Evolutionary conservation across 2,329 filamentous ascomycete species (phyloP), one percentile per base, ranked within the genome.

Genomic region (Paecilomyces fulvus): DNA sequence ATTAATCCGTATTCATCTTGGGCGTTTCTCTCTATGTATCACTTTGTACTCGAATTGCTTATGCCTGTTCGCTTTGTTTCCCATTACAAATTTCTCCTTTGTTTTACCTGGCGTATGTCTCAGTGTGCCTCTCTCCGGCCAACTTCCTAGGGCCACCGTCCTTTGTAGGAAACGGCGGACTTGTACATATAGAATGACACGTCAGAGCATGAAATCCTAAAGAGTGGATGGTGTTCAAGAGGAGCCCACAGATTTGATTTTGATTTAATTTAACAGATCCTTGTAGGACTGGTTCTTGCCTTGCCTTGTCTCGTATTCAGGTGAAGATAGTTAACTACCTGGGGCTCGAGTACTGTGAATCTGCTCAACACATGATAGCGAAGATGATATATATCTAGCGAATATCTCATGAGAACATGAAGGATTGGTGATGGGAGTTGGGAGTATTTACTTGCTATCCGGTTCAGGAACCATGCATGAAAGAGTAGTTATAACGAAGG

Each of bases 161-260:
- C 62, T 57, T 58, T 55, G 62, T 67, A 58, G 60, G 56, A 58
- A 58, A 63, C 59, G 61, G 62, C 64, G 63, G 63, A 64, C 60
- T 66, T 72, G 70, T 72, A 72, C 63, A 72, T 72, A 72, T 43
- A 43, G 37, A 43, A 17, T 17, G 37, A 43, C 37, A 43, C 37
- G 37, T n/a, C 37, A 43, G 37, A 43, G 37, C 37, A 43, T 43
- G 37, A 43, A 43, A 43, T 43, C 37, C 37, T 43, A 12, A 43
- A 43, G 37, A 43, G 37, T 43, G 37, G 37, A 20, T 43, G 37
- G 37, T 43, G 37, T 43, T 43, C 37, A 17, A 43, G 37, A 43
- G 14, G 37, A 43, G 37, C 37, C 37, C 37, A 20, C 37, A 43
- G n/a, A 43, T n/a, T 43, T 52, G 14, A 25, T 28, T 9, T 52